These are phyloP conservation scores for Parathielavia appendiculata DNA, from an alignment of 495 filamentous ascomycete genomes.

Conservation along the genomic window DNA sequence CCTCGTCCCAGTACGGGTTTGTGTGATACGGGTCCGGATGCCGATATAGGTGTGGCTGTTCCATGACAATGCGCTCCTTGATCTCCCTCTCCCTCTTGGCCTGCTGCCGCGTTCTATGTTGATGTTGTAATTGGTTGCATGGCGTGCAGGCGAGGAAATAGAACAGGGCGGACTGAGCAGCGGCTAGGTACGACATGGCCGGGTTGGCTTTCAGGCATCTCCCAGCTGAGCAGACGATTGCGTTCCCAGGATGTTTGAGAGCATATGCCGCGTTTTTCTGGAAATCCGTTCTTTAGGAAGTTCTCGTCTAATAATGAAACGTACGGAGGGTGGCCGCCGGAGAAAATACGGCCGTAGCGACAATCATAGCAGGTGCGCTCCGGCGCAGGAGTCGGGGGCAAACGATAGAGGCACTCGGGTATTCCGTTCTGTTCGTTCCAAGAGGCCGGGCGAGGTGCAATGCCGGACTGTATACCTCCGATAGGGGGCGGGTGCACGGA, in stretches of 20 bases:
- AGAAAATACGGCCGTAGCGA: not conserved
- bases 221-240: not conserved
- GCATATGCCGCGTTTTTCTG: not conserved
- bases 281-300: not conserved
- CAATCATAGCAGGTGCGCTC: not conserved
- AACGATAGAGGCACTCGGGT: not conserved
- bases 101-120: constrained; percentile 60
- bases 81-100: constrained; percentile 56
- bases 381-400: not conserved
- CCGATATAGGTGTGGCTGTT: constrained; percentile 66
- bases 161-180: constrained; percentile 76
- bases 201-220: not conserved
- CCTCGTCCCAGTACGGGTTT: constrained; percentile 80
- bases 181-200: constrained; percentile 51
- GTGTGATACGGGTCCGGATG: constrained; percentile 79
- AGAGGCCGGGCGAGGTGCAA: not conserved
- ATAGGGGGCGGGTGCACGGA: not conserved
- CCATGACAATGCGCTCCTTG: constrained; percentile 53
- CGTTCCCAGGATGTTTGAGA: not conserved
- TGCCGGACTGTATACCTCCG: constrained; percentile 1
- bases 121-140: constrained; percentile 60
- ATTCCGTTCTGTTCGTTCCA: not conserved
- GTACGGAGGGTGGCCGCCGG: not conserved
- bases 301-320: not conserved
- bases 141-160: constrained; percentile 81